Evolutionary conservation across 1,284 basidiomycete genomes (phyloP), one percentile per base, ranked within the genome.

Genomic region (Wallemia hederae): DNA sequence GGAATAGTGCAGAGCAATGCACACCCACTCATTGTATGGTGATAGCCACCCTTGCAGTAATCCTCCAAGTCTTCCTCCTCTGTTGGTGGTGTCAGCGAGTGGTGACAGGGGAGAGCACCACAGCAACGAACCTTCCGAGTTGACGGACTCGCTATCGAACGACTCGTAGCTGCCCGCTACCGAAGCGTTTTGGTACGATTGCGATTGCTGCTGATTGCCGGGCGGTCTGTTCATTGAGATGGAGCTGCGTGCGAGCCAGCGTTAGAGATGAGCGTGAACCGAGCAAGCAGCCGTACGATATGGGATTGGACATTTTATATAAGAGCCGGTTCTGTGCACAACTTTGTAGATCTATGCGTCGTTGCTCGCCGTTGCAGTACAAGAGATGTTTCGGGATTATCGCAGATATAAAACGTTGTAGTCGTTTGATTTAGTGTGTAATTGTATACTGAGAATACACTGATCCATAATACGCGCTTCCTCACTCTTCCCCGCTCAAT

Each of bases 1-100:
- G 69, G 91, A 89, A 71, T 94, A 92, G 55, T 25, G 25, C 28
- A 25, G 27, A n/a, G n/a, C n/a, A n/a, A n/a, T n/a, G n/a, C 31
- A 34, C 2, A 60, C 31, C n/a, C 28, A 60, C 59, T 33, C 31
- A 49, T 60, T 2, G 24, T 26, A 60, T 39, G 24, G 59, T 87
- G 78, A 76, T 88, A 88, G 55, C 85, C 85, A 55, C 85, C 85
- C 34, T 66, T 66, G 61, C 68, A 67, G 61, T 70, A 70, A 62
- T 73, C 72, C 61, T 72, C 70, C 28, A 67, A 65, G 61, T 73
- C 71, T 61, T 73, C 72, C 62, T 73, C 72, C 62, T 73, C 72
- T 63, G 26, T 55, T n/a, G 22, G 19, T 14, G 3, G 5, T 11
- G 39, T 49, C 5, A 49, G n/a, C n/a, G 39, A 49, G 5, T 17